A percentile compares a stretch with the other conserved stretches of the same genome.
These are phyloP conservation scores for Quercus variabilis DNA, from an alignment of 306 rosid genomes.

Conservation along the genomic window DNA sequence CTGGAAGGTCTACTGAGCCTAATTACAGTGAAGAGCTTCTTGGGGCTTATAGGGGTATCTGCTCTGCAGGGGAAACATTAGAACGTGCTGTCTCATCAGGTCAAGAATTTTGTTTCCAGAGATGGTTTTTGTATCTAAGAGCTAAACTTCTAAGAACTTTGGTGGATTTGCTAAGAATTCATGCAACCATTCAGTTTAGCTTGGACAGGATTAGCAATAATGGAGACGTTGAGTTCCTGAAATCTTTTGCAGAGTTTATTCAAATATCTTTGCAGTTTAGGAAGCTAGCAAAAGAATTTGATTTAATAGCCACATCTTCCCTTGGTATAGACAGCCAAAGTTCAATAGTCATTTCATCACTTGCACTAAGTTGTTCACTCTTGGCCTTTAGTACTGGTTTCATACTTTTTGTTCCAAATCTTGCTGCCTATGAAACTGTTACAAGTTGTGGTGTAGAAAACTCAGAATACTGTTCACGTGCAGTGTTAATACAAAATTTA, in stretches of 20 bases:
- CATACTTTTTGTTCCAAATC: conserved; percentile 33
- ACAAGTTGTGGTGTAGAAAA: conserved; percentile 6
- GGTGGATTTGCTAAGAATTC: conserved; percentile 24
- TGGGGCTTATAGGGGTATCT: conserved; percentile 36
- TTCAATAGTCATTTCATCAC: conserved; percentile 37
- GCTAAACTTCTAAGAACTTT: conserved; percentile 40
- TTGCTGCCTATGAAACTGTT: conserved; percentile 4
- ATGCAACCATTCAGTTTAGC: conserved; percentile 23
- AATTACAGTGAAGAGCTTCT: conserved; percentile 27
- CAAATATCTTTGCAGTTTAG: conserved; percentile 34
- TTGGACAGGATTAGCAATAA: not conserved
- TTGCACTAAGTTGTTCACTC: conserved; percentile 49
- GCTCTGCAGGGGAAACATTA: conserved; percentile 49
- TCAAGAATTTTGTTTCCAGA: conserved; percentile 49
- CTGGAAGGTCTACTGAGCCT: conserved; percentile 11
- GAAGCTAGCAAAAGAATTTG: conserved; percentile 44
- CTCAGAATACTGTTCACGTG: conserved; percentile 14
- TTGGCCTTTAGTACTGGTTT: conserved; percentile 55
- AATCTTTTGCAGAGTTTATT: conserved; percentile 27
- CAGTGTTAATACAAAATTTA: conserved; percentile 37
- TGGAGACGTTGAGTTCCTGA: conserved; percentile 6
- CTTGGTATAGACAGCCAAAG: conserved; percentile 53
- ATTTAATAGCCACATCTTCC: conserved; percentile 43
- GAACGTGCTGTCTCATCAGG: conserved; percentile 25
- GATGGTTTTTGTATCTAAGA: conserved; percentile 62